A percentile compares a stretch with the other conserved stretches of the same genome.
Evolutionary conservation across 345 rosid genomes (phyloP).

Genomic region (Heritiera littoralis): DNA sequence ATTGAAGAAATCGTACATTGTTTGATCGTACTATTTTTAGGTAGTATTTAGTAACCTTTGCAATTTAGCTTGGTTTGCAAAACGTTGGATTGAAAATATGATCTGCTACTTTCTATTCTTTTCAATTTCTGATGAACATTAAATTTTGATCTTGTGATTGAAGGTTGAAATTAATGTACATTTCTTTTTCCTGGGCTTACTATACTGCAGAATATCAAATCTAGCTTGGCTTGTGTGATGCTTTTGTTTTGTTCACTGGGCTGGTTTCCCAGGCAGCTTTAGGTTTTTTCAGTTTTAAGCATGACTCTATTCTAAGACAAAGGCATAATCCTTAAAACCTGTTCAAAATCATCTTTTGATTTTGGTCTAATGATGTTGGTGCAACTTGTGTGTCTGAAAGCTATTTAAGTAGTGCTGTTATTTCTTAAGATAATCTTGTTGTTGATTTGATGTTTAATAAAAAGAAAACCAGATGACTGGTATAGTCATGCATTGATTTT

Average conservation of each 20-base stretch:
- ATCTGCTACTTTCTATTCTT: neutral
- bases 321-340: neutral
- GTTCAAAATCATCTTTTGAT: neutral
- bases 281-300: constrained; percentile 3
- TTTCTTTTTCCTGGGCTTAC: neutral
- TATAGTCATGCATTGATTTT: neutral
- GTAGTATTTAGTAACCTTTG: neutral
- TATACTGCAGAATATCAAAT: neutral
- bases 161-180: neutral
- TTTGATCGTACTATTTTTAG: neutral
- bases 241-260: neutral
- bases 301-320: neutral
- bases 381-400: neutral
- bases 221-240: neutral
- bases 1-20: neutral
- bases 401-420: neutral
- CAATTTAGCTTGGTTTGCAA: neutral
- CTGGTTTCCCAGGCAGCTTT: neutral
- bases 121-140: neutral
- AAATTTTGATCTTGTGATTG: neutral
- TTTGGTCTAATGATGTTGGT: neutral
- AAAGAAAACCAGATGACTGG: neutral
- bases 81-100: neutral
- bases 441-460: neutral
- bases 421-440: neutral